Evolutionary conservation across 1,284 basidiomycete species (phyloP).

Genomic region (Rhodotorula sp.): DNA sequence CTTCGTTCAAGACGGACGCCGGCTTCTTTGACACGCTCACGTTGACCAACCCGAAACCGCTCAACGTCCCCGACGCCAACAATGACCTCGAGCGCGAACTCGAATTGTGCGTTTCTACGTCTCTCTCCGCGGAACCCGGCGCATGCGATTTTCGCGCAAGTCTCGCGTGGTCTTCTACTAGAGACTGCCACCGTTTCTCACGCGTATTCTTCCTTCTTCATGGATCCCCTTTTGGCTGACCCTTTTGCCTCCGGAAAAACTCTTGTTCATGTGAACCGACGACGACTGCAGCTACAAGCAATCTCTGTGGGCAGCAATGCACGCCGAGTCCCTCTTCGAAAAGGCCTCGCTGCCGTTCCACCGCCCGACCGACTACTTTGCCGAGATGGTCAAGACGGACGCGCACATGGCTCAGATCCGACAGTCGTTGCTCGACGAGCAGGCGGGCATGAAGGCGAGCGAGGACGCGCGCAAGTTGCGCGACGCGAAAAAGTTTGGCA

Average conservation of each 20-base stretch:
- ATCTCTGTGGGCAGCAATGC: constrained; percentile 76
- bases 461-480: constrained; percentile 90
- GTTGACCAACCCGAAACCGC: constrained; percentile 68
- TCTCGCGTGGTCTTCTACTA: too few species aligned
- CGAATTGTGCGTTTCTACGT: constrained; percentile 68
- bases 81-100: constrained; percentile 92
- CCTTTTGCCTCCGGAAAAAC: constrained; percentile 10
- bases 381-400: constrained; percentile 98
- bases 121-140: not conserved
- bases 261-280: not conserved
- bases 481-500: constrained; percentile 96
- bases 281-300: constrained; percentile 78
- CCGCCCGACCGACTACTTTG: constrained; percentile 93
- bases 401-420: constrained; percentile 97
- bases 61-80: constrained; percentile 64
- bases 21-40: constrained; percentile 84
- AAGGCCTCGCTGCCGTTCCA: constrained; percentile 81
- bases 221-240: not conserved
- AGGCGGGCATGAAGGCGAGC: constrained; percentile 81
- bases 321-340: constrained; percentile 69
- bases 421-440: constrained; percentile 84
- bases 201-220: too few species aligned
- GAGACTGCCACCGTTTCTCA: too few species aligned
- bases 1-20: constrained; percentile 68
- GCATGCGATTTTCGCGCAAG: too few species aligned